Evolutionary conservation across 1,139 yeast species (phyloP), one percentile per base, ranked within the genome.

Genomic region (Geotrichum histeridarum): DNA sequence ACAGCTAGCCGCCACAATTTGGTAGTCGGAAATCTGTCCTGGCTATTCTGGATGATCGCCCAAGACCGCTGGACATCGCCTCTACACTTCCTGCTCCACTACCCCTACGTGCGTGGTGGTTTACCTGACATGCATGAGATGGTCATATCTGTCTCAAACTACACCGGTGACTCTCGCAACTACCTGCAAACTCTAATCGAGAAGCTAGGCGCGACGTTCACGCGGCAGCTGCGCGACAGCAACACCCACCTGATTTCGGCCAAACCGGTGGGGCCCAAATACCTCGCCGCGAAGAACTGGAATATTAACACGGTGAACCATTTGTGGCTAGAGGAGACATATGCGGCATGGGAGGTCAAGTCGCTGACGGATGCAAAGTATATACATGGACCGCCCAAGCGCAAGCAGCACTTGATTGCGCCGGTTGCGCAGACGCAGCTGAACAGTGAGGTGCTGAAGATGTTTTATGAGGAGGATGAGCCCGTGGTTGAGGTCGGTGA

Each of bases 311-410:
- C 86, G 1, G 84, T 88, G 0, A 90, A 86, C 64, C 96, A 88
- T 67, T 65, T 84, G 17, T 93, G 99, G 99, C 70, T 93, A n/a
- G 98, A 93, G 65, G 94, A 87, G 56, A 78, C 86, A 52, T 86
- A 76, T 64, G 75, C 83, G 0, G 69, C 75, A 46, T 85, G 94
- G 91, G 68, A 69, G 46, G 62, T 76, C 5, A 74, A 80, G 61
- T 79, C 81, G 46, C 73, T 70, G 18, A 64, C 74, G 0, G 64
- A 67, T 14, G 73, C 77, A 2, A 73, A 79, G 41, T 84, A 77
- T 65, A 69, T 76, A 17, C 73, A 73, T 53, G 71, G 80, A 49
- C 82, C 83, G 1, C 27, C 27, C 4, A 68, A 27, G 15, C 17
- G 73, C 42, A 71, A 68, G 27, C 62, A 72, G 1, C 68, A 69